These are phyloP conservation scores for Suhomyces terraborum DNA, from an alignment of 1,139 yeast species.

Conservation along the genomic window DNA sequence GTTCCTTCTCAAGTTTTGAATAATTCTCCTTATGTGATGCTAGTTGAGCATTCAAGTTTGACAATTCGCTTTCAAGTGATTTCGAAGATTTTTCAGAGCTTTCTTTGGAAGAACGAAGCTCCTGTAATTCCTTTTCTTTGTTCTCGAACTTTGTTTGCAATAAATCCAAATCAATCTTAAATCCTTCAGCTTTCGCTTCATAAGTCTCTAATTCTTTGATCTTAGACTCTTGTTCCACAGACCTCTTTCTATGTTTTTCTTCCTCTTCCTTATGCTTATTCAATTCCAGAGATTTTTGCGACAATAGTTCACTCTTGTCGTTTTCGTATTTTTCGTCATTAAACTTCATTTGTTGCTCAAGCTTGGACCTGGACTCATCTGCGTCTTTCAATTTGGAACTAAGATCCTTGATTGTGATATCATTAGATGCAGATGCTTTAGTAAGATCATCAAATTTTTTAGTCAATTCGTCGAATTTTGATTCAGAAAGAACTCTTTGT, in stretches of 20 bases:
- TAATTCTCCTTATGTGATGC: not conserved
- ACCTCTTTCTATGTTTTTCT: not conserved
- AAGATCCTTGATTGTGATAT: not conserved
- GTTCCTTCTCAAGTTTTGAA: not conserved
- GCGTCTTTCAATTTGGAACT: not conserved
- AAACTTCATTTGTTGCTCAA: not conserved
- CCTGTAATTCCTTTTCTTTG: slow-evolving; percentile 1
- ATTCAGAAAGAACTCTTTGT: not conserved
- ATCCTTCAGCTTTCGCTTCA: not conserved
- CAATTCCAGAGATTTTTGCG: slow-evolving; percentile 2
- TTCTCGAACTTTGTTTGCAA: slow-evolving; percentile 7
- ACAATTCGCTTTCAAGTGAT: not conserved
- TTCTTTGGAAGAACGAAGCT: not conserved
- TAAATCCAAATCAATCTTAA: not conserved
- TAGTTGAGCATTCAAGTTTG: not conserved
- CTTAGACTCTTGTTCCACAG: not conserved
- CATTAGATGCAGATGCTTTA: not conserved
- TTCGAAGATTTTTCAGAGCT: not conserved
- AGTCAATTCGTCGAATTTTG: not conserved
- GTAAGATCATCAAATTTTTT: not conserved
- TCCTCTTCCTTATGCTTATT: not conserved
- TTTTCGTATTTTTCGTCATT: not conserved
- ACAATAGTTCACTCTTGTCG: slow-evolving; percentile 3
- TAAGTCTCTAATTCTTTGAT: slow-evolving; percentile 1
- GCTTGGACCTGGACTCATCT: not conserved